A percentile compares a stretch with the other conserved stretches of the same genome.
phyloP scores from a whole-genome alignment of 371 early-diverging fungal species.

The Actinomortierella wolfii region DNA sequence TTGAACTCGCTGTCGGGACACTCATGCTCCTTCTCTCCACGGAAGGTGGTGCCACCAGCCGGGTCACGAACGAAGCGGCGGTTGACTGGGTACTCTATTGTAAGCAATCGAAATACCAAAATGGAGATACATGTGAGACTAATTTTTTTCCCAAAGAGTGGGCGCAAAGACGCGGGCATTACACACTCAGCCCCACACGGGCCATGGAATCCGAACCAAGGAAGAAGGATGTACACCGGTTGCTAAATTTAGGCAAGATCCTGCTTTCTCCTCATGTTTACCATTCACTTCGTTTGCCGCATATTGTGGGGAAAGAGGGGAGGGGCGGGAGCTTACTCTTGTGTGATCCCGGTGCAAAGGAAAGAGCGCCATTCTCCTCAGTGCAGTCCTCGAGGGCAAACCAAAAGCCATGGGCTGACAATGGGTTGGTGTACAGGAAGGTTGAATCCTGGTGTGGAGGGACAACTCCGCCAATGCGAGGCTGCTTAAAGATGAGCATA shows the following conservation, averaged over 20 bases:
- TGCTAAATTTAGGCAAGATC: too few relatives aligned
- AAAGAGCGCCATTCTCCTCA: conserved; percentile 84
- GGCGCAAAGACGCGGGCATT: too few relatives aligned
- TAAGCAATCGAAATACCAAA: background rate
- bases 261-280: too few relatives aligned
- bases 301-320: too few relatives aligned
- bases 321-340: conserved; percentile 52
- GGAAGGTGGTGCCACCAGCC: conserved; percentile 60
- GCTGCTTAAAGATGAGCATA: conserved; percentile 92
- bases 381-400: conserved; percentile 95
- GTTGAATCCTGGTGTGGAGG: conserved; percentile 89
- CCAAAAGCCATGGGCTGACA: conserved; percentile 91
- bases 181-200: too few relatives aligned
- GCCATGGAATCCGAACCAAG: too few relatives aligned
- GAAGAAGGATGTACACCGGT: too few relatives aligned
- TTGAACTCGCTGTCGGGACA: conserved; percentile 27
- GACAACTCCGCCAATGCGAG: conserved; percentile 78
- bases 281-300: too few relatives aligned
- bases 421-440: conserved; percentile 88
- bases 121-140: too few relatives aligned
- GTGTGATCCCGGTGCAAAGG: conserved; percentile 88
- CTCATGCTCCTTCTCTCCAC: conserved; percentile 53
- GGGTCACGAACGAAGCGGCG: conserved; percentile 76
- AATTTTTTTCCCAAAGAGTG: too few relatives aligned
- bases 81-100: conserved; percentile 62